Percentiles rank a stretch among this genome's conserved stretches.
Evolutionary conservation across 495 filamentous ascomycete species (phyloP).

Genomic region (Neurospora intermedia): DNA sequence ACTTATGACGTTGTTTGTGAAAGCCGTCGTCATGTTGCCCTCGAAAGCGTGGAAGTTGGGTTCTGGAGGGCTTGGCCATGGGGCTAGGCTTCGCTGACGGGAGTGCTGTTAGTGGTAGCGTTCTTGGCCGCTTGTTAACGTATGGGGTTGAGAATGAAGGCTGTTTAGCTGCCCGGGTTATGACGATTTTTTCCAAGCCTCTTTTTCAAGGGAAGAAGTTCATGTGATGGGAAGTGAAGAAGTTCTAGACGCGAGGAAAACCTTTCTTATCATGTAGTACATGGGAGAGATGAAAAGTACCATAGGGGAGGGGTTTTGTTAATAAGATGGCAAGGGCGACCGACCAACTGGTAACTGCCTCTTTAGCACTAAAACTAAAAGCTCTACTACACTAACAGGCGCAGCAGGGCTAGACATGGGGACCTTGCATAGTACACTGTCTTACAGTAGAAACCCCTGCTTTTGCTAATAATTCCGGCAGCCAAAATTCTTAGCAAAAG

Average conservation of each 20-base stretch:
- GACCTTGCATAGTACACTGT: not conserved
- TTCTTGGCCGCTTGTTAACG: not conserved
- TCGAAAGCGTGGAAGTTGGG: not conserved
- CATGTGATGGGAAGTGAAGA: not conserved
- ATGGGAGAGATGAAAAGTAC: not conserved
- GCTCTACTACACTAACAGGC: not conserved
- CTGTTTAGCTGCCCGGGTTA: not conserved
- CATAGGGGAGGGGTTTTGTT: not conserved
- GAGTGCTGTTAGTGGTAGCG: not conserved
- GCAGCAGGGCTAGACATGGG: not conserved
- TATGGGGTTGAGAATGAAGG: not conserved
- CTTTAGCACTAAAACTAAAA: not conserved
- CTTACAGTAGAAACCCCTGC: too few species aligned
- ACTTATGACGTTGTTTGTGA: not conserved
- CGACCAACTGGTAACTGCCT: not conserved
- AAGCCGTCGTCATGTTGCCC: not conserved
- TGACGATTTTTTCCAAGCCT: not conserved
- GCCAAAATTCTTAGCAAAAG: too few species aligned
- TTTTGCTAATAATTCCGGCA: too few species aligned
- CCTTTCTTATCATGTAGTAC: not conserved
- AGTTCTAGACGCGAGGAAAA: not conserved
- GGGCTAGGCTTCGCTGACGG: not conserved
- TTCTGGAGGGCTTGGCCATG: not conserved
- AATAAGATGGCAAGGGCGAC: not conserved
- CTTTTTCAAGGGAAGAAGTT: not conserved